Percentiles rank a stretch among this genome's conserved stretches.
Evolutionary conservation across 129 eudicot species (phyloP).

Genomic region (Daucus carota): DH1_v3.0 NC_030389.2:32954501-32955000

Average conservation of each 20-base stretch:
- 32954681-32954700: neutral
- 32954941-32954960: no score
- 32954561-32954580: neutral
- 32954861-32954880: neutral
- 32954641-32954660: neutral
- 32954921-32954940: no score
- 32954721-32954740: neutral
- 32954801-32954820: neutral
- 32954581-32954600: neutral
- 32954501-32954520: neutral
- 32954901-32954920: neutral
- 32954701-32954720: neutral
- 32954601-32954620: neutral
- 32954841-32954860: neutral
- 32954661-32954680: neutral
- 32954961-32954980: no score
- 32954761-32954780: neutral
- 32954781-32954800: neutral
- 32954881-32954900: neutral
- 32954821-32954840: neutral
- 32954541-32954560: neutral
- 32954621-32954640: neutral
- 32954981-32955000: no score
- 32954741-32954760: neutral
- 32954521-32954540: neutral